These are phyloP conservation scores for Solanum raphanifolium DNA, from an alignment of 257 asterid genomes.

Conservation along the genomic window DNA sequence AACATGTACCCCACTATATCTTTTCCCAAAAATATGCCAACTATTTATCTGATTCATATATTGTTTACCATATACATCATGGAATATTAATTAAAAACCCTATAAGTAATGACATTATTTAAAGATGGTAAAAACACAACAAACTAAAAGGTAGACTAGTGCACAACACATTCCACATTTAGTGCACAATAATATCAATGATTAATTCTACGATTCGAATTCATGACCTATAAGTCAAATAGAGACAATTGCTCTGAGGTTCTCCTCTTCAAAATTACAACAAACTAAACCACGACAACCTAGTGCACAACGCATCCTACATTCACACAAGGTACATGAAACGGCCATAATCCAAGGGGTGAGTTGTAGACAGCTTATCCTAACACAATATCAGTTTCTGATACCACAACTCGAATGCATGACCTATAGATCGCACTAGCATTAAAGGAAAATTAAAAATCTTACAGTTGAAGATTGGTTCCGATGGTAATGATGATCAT, in stretches of 20 bases:
- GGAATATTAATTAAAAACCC: neutral
- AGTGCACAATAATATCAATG: too few relatives aligned
- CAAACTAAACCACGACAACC: neutral
- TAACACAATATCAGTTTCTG: neutral
- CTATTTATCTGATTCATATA: neutral
- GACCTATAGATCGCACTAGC: neutral
- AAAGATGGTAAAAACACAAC: neutral
- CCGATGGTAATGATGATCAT: slow-evolving; percentile 25
- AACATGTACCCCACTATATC: slow-evolving; percentile 5
- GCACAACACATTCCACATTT: too few relatives aligned
- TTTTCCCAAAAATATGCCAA: neutral
- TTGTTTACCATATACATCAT: neutral
- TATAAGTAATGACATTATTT: neutral
- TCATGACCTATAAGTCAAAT: neutral
- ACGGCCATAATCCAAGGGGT: neutral
- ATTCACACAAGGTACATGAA: neutral
- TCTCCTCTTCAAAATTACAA: neutral
- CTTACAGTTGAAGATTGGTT: slow-evolving; percentile 49
- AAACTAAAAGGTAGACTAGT: neutral
- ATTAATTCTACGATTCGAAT: fast-evolving
- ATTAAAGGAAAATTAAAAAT: neutral
- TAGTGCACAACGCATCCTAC: neutral
- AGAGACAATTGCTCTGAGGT: neutral
- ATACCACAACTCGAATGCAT: fast-evolving
- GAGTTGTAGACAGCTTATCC: neutral